These are phyloP conservation scores for Colletotrichum incanum DNA, from an alignment of 2,329 filamentous ascomycete species.

Conservation along the genomic window DNA sequence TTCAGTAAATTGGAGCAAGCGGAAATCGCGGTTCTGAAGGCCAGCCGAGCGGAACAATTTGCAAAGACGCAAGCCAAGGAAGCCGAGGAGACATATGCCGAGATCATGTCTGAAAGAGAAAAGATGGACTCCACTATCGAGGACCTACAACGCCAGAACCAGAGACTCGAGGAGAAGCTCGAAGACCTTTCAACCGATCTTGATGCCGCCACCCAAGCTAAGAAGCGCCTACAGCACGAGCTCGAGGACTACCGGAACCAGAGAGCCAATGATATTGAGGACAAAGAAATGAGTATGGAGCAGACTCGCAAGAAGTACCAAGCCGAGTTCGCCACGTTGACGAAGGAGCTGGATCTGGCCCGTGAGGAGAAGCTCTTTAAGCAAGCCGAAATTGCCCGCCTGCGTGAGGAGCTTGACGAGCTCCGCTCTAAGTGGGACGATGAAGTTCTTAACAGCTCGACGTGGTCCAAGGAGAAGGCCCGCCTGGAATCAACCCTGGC, in stretches of 20 bases:
- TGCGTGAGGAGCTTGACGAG: constrained; percentile 97
- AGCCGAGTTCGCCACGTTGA: constrained; percentile 88
- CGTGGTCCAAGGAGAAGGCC: constrained; percentile 98
- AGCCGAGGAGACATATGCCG: constrained; percentile 90
- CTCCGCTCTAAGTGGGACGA: constrained; percentile 98
- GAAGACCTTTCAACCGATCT: constrained; percentile 94
- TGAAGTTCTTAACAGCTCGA: constrained; percentile 96
- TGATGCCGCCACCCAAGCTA: constrained; percentile 86
- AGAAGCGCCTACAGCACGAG: constrained; percentile 96
- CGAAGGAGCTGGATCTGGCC: constrained; percentile 93
- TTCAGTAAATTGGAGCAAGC: constrained; percentile 98
- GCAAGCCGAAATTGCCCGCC: constrained; percentile 87
- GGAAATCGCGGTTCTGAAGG: constrained; percentile 95
- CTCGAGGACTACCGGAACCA: constrained; percentile 97
- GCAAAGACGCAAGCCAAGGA: constrained; percentile 91
- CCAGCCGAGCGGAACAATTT: constrained; percentile 92
- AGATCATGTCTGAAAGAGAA: constrained; percentile 92
- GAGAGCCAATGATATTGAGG: constrained; percentile 95
- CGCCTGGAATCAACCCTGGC: constrained; percentile 91
- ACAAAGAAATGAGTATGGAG: constrained; percentile 96
- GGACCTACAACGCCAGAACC: constrained; percentile 90
- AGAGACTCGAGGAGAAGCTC: constrained; percentile 90
- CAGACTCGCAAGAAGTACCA: constrained; percentile 99
- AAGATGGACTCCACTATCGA: constrained; percentile 91
- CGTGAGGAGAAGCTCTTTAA: constrained; percentile 89